Evolutionary conservation across 2,329 filamentous ascomycete genomes (phyloP).

Genomic region (Aquanectria penicillioides): DNA sequence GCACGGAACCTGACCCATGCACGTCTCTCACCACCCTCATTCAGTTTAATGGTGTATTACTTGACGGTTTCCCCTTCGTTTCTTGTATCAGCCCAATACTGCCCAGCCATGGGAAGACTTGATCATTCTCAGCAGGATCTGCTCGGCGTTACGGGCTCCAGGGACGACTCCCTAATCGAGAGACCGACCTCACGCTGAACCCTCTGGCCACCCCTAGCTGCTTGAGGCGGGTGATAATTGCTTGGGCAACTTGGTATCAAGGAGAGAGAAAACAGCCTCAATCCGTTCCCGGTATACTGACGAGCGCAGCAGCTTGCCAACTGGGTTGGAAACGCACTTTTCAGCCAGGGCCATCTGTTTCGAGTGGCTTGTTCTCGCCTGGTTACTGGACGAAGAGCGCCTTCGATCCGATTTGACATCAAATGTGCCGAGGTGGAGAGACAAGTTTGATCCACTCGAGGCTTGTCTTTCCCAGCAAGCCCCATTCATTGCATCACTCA

Average conservation of each 20-base stretch:
- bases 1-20: conserved; percentile 7
- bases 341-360: conserved; percentile 1
- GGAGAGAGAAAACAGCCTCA: too few species aligned
- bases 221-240: too few species aligned
- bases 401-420: conserved; percentile 18
- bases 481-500: conserved; percentile 16
- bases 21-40: conserved; percentile 14
- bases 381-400: neutral
- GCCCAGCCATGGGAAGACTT: conserved; percentile 1
- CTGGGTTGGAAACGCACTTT: neutral
- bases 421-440: conserved; percentile 17
- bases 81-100: conserved; percentile 16
- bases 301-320: neutral
- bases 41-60: conserved; percentile 13
- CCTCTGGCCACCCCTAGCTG: neutral
- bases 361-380: neutral
- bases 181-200: neutral
- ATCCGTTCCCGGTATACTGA: neutral
- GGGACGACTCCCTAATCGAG: neutral
- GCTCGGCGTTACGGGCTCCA: neutral
- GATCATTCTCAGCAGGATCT: conserved; percentile 9
- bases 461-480: conserved; percentile 34
- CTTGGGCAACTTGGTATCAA: too few species aligned
- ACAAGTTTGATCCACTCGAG: conserved; percentile 35
- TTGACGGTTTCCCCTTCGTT: conserved; percentile 13